Base-by-base conservation (phyloP, 1,284 basidiomycete genomes). In the Ustilago tritici region DNA sequence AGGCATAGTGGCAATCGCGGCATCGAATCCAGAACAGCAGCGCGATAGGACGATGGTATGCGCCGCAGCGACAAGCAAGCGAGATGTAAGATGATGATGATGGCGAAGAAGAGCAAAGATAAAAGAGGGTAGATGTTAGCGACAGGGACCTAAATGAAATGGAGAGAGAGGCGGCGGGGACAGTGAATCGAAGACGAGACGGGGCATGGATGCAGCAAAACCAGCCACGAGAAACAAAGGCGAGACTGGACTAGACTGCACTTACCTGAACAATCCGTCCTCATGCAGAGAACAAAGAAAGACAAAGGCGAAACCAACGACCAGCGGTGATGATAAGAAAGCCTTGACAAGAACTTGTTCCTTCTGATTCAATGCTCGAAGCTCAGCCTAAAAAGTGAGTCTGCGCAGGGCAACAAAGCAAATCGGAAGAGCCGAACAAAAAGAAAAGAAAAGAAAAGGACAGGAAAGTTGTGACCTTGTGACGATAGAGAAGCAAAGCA, bases 101-200 rank as follows among this genome's bases (percentile, higher is more conserved):
- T 56, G 52, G 38, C 32, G 50, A 54, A 41, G 70, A 46, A 47
- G 23, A 35, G 23, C 9, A n/a, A 38, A 52, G 36, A 46, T 19
- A 19, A 12, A 34, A 36, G 19, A 17, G 23, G 63, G 46, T 75
- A 75, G 72, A 75, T 75, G 72, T 75, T 75, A 75, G 67, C 72
- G 54, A 43, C 46, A 67, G 61, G 67, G 60, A 61, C 57, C 53
- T 38, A 38, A 36, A 43, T 55, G 35, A 56, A 69, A 28, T 28
- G 46, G 40, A 23, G 14, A 34, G 7, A 35, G 50, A 38, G 59
- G 56, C 53, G 63, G 64, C 55, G 59, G 63, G 56, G 41, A 47
- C 28, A 43, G 35, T 34, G 55, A 50, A 23, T 40, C 19, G 46
- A 19, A 47, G 12, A 17, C 52, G 12, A 12, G 36, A 59, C 60